phyloP scores from a whole-genome alignment of 2,329 filamentous ascomycete genomes.

The Dactylonectria macrodidyma region DNA sequence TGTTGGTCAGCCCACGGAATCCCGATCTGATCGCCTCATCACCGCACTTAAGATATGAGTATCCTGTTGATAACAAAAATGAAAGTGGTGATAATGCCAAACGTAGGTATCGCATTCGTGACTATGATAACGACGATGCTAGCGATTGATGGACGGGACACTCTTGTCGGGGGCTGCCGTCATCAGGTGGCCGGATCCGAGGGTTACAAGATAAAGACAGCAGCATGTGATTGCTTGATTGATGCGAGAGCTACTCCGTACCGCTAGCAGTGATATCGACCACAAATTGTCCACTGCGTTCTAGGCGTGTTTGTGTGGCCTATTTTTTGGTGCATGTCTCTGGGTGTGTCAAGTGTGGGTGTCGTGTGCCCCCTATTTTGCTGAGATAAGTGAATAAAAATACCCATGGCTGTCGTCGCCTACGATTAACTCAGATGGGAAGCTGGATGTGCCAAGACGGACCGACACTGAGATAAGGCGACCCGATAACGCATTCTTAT shows the following conservation, averaged over 20 bases:
- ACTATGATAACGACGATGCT: not conserved
- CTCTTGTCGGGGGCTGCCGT: not conserved
- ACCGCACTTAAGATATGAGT: not conserved
- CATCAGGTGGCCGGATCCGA: slow-evolving; percentile 17
- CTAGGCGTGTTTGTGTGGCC: not conserved
- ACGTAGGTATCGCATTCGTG: too few relatives aligned
- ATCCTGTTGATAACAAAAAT: not conserved
- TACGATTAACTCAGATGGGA: slow-evolving; percentile 25
- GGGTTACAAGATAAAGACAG: slow-evolving; percentile 1
- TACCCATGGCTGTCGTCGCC: not conserved
- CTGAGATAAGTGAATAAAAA: slow-evolving; percentile 2
- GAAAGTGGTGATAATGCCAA: too few relatives aligned
- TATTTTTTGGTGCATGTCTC: not conserved
- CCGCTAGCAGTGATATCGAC: not conserved
- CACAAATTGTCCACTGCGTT: not conserved
- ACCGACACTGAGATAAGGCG: slow-evolving; percentile 32
- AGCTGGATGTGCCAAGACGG: slow-evolving; percentile 33
- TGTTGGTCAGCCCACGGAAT: slow-evolving; percentile 3
- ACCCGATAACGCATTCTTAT: slow-evolving; percentile 24
- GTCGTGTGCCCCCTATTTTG: slow-evolving; percentile 8
- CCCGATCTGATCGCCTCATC: not conserved
- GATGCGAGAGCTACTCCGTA: not conserved
- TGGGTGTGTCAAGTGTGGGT: slow-evolving; percentile 9
- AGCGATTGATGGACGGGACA: not conserved
- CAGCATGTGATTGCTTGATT: slow-evolving; percentile 5